phyloP scores from a whole-genome alignment of 805 yeast genomes.

The Millerago galiae region DNA sequence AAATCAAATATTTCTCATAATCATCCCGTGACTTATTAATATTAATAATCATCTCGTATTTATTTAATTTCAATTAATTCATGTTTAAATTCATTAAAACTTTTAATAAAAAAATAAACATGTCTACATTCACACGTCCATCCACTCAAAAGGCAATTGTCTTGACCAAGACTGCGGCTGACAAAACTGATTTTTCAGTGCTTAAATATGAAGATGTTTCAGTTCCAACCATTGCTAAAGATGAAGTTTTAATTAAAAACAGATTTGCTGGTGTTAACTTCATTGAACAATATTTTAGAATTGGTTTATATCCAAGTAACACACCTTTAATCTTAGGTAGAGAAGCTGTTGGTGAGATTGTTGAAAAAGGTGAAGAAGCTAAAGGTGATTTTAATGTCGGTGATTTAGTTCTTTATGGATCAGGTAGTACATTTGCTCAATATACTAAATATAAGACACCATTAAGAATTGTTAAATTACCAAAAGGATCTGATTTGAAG shows the following conservation, averaged over 20 bases:
- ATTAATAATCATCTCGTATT: too few relatives aligned
- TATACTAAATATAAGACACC: slow-evolving; percentile 46
- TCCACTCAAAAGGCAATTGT: slow-evolving; percentile 48
- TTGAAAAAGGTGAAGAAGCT: slow-evolving; percentile 55
- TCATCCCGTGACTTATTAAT: too few relatives aligned
- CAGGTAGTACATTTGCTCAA: slow-evolving; percentile 60
- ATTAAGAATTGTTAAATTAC: slow-evolving; percentile 39
- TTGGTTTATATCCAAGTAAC: slow-evolving; percentile 60
- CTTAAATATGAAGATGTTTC: slow-evolving; percentile 49
- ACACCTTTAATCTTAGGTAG: slow-evolving; percentile 67
- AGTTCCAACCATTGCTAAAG: slow-evolving; percentile 48
- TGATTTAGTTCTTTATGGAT: slow-evolving; percentile 59
- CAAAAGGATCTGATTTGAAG: slow-evolving; percentile 41
- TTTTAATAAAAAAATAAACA: neutral
- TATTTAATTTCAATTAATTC: too few relatives aligned
- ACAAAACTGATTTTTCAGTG: slow-evolving; percentile 35
- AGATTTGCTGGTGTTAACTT: slow-evolving; percentile 74
- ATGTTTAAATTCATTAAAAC: too few relatives aligned
- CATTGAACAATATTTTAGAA: slow-evolving; percentile 78
- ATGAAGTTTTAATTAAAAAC: slow-evolving; percentile 67
- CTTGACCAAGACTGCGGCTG: slow-evolving; percentile 45
- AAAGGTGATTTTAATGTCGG: slow-evolving; percentile 48
- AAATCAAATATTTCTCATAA: too few relatives aligned
- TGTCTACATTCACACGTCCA: slow-evolving; percentile 36
- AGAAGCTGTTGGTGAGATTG: slow-evolving; percentile 68